phyloP scores from a whole-genome alignment of 768 basidiomycete genomes.

The Termitomyces sp. region DNA sequence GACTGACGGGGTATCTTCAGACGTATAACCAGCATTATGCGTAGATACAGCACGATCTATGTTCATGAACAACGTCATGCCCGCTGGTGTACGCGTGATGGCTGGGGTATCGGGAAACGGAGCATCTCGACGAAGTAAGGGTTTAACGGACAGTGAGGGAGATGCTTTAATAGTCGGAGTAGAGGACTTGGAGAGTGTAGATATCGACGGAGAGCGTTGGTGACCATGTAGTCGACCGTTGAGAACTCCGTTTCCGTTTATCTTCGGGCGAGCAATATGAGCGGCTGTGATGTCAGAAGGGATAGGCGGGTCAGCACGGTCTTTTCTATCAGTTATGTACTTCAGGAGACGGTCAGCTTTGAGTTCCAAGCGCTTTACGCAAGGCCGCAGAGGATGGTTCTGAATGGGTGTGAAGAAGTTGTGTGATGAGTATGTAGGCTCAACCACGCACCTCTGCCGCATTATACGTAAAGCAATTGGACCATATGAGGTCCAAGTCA shows the following conservation, averaged over 20 bases:
- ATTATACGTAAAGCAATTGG: slow-evolving; percentile 92
- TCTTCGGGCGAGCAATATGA: slow-evolving; percentile 27
- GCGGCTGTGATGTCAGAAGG: slow-evolving; percentile 39
- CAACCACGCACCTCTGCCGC: slow-evolving; percentile 69
- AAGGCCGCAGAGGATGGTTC: slow-evolving; percentile 85
- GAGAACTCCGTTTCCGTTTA: slow-evolving; percentile 36
- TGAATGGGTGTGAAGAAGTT: slow-evolving; percentile 24
- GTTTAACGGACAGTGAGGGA: slow-evolving; percentile 17
- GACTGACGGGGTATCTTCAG: slow-evolving; percentile 11
- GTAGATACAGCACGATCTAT: slow-evolving; percentile 50
- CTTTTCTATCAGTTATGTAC: slow-evolving; percentile 86
- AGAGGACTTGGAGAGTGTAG: slow-evolving; percentile 23
- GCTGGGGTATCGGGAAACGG: slow-evolving; percentile 66
- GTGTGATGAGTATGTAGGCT: background rate
- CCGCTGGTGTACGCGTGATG: slow-evolving; percentile 61
- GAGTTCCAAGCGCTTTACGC: slow-evolving; percentile 72
- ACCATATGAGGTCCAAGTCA: slow-evolving; percentile 96
- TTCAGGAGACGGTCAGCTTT: slow-evolving; percentile 85
- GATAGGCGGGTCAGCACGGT: slow-evolving; percentile 67
- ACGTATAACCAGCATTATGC: slow-evolving; percentile 3
- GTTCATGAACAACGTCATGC: slow-evolving; percentile 65
- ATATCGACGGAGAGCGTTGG: slow-evolving; percentile 34
- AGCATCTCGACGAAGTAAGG: slow-evolving; percentile 32
- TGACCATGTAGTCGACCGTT: slow-evolving; percentile 37
- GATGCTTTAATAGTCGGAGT: slow-evolving; percentile 25